Evolutionary conservation across 2,329 filamentous ascomycete genomes (phyloP).

Genomic region (Sclerotiophoma versabilis): DNA sequence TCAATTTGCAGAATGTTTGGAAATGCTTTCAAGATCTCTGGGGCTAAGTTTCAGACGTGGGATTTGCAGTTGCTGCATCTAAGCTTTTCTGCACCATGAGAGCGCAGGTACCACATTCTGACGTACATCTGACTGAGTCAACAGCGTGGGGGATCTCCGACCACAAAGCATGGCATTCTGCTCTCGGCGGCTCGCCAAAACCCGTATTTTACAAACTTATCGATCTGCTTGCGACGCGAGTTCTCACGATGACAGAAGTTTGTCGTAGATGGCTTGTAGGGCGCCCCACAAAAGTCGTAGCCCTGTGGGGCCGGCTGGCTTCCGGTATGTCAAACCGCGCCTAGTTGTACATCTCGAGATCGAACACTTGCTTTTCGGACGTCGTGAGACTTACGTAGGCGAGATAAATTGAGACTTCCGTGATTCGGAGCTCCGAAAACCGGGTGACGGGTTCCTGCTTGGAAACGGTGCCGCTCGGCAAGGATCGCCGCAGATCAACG

Average conservation of each 20-base stretch:
- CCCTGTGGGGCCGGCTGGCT: not conserved
- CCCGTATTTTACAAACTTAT: not conserved
- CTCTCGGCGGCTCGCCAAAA: not conserved
- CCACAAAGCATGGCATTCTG: not conserved
- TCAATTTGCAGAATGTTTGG: no score
- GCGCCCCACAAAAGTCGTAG: not conserved
- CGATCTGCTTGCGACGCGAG: not conserved
- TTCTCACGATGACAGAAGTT: slow-evolving; percentile 7
- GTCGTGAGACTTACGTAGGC: not conserved
- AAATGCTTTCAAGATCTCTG: no score
- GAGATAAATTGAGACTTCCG: not conserved
- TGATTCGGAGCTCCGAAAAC: not conserved
- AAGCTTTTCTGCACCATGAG: no score
- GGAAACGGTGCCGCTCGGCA: not conserved
- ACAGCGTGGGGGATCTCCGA: not conserved
- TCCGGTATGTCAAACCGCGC: not conserved
- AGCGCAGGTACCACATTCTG: no score
- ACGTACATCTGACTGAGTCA: not conserved
- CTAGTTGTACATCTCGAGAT: no score
- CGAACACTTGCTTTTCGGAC: slow-evolving; percentile 5
- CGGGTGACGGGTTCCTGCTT: slow-evolving; percentile 1
- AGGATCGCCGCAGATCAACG: not conserved
- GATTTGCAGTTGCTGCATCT: no score
- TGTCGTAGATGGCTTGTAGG: slow-evolving; percentile 11
- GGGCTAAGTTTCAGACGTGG: no score